These are phyloP conservation scores for Hypericum perforatum DNA, from an alignment of 345 rosid genomes.

Conservation along the genomic window DNA sequence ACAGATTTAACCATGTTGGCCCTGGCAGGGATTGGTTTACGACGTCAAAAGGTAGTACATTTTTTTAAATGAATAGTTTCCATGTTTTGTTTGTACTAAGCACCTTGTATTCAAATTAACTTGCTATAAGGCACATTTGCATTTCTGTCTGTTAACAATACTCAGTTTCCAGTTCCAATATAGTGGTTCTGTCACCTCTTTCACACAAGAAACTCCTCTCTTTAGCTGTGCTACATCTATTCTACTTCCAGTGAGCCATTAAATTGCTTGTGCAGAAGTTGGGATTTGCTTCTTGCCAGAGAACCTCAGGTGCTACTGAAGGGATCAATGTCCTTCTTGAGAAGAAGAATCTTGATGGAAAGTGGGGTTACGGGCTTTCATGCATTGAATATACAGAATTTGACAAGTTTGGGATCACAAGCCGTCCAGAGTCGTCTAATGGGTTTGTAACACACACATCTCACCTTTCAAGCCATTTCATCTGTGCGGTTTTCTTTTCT, in stretches of 20 bases:
- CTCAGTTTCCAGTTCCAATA: no score
- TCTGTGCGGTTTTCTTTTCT: conserved; percentile 1
- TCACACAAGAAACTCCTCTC: no score
- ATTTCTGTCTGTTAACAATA: no score
- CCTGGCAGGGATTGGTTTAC: conserved; percentile 83
- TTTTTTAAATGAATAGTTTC: background rate
- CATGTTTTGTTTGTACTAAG: background rate
- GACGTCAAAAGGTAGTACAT: conserved; percentile 46
- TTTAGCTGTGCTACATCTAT: no score
- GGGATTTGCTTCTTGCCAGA: conserved; percentile 85
- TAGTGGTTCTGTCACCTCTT: no score
- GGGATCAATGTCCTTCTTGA: conserved; percentile 80
- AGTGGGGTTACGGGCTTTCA: conserved; percentile 90
- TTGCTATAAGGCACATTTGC: no score
- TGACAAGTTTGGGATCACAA: conserved; percentile 59
- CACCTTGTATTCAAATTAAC: no score
- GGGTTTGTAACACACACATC: conserved; percentile 29
- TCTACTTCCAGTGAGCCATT: no score
- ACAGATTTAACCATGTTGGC: conserved; percentile 86
- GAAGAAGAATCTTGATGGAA: conserved; percentile 67
- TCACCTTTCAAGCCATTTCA: background rate
- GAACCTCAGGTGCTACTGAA: conserved; percentile 73
- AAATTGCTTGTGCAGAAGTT: conserved; percentile 43
- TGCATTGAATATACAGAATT: conserved; percentile 92
- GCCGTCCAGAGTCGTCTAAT: conserved; percentile 25